Evolutionary conservation across 768 basidiomycete genomes (phyloP).

Genomic region (Mrakia frigida): DNA sequence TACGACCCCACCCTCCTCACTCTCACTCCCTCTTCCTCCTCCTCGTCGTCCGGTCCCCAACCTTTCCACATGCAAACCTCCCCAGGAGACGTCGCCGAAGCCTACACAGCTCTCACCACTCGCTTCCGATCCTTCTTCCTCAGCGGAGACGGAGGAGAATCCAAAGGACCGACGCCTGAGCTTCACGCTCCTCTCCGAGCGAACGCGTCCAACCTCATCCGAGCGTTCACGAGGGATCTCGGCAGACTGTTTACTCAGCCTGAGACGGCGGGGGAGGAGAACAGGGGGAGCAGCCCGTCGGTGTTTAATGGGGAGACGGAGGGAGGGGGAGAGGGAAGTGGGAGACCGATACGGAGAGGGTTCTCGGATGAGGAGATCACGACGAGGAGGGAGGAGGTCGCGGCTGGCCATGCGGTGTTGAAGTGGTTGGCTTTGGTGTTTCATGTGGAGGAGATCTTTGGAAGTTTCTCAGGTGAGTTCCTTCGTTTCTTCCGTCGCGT

Average conservation of each 20-base stretch:
- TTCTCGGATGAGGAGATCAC: slow-evolving; percentile 30
- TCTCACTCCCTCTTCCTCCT: background rate
- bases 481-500: background rate
- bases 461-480: slow-evolving; percentile 26
- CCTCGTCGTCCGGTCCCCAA: background rate
- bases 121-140: slow-evolving; percentile 22
- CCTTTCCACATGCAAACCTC: slow-evolving; percentile 10
- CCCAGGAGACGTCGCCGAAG: slow-evolving; percentile 21
- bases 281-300: slow-evolving; percentile 10
- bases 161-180: background rate
- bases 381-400: slow-evolving; percentile 26
- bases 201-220: background rate
- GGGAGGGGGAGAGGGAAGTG: background rate
- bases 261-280: background rate
- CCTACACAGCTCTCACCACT: slow-evolving; percentile 20
- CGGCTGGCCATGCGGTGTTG: slow-evolving; percentile 22
- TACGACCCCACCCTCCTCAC: background rate
- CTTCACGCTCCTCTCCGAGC: slow-evolving; percentile 3
- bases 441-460: slow-evolving; percentile 1
- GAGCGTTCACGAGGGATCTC: slow-evolving; percentile 29
- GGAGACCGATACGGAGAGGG: slow-evolving; percentile 8
- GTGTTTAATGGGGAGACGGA: background rate
- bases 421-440: slow-evolving; percentile 20
- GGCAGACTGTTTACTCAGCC: slow-evolving; percentile 11
- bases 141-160: background rate